Evolutionary conservation across 176 grass and related monocot genomes (phyloP), one percentile per base, ranked within the genome.

Genomic region (Secale cereale): DNA sequence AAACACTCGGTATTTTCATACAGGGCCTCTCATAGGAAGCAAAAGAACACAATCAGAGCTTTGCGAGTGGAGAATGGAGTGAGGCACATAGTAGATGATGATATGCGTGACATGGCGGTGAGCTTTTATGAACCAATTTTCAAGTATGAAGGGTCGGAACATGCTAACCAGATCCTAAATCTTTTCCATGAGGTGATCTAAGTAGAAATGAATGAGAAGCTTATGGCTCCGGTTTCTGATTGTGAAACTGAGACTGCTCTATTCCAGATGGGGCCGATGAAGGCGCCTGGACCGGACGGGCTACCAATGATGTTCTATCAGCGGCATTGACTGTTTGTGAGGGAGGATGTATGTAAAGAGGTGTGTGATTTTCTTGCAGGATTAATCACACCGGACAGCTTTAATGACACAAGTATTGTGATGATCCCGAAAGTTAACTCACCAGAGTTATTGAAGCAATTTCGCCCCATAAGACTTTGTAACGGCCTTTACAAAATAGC

Each of bases 81-180:
- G 2, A 9, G 3, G 7, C 10, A 22, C 22, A 59, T 0, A 1
- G 8, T 8, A 1, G 22, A 59, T 59, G 56, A 59, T 8, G 56
- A 8, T 3, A 23, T 59, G 56, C 3, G 1, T 1, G 2, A 23
- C 1, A 23, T 59, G 56, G 8, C 22, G 3, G 2, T 0, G 20
- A 5, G 8, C 1, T 59, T 59, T 3, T 59, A 23, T 3, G 7
- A 59, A 2, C 1, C 2, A 3, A 0, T 59, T 2, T 59, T n/a
- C 8, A 3, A 8, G 8, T 59, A 7, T 1, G 20, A 59, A 16
- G 56, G 56, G 0, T n/a, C 22, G 2, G 0, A 1, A 10, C 3
- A n/a, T 59, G 3, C 8, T 0, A 1, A 23, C 0, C 2, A 2
- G 3, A 10, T 59, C 5, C 20, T 23, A 2, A 5, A 59, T 3